phyloP scores from a whole-genome alignment of 1,284 basidiomycete species.

The Moniliella sp. region DNA sequence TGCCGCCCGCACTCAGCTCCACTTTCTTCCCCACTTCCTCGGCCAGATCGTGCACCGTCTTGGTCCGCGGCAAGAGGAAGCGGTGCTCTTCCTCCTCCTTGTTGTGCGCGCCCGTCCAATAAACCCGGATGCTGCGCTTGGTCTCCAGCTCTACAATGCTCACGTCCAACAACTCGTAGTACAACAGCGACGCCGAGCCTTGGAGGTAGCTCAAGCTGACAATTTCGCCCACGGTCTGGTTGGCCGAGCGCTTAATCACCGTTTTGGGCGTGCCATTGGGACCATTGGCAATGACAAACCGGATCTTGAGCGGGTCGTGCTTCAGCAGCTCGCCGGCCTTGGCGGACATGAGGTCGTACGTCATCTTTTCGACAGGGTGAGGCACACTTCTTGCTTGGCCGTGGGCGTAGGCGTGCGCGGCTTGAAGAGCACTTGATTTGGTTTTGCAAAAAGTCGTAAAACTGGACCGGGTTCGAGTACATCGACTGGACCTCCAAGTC shows the following conservation, averaged over 20 bases:
- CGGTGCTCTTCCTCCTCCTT: constrained; percentile 75
- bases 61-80: constrained; percentile 92
- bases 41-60: constrained; percentile 66
- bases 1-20: constrained; percentile 53
- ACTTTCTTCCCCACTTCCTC: constrained; percentile 68
- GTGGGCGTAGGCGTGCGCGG: constrained; percentile 61
- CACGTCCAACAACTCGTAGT: constrained; percentile 93
- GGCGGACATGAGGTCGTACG: constrained; percentile 79
- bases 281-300: constrained; percentile 86
- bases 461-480: constrained; percentile 80
- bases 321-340: constrained; percentile 77
- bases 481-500: constrained; percentile 74
- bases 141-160: constrained; percentile 96
- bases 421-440: constrained; percentile 86
- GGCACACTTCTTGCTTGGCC: constrained; percentile 48
- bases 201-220: constrained; percentile 69
- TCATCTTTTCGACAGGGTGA: constrained; percentile 95
- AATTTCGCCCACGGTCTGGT: constrained; percentile 87
- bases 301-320: constrained; percentile 85
- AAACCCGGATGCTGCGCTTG: constrained; percentile 82
- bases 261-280: constrained; percentile 68
- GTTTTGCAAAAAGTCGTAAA: constrained; percentile 97
- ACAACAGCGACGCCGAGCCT: constrained; percentile 64
- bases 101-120: constrained; percentile 90
- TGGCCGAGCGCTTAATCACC: constrained; percentile 74